Base-by-base conservation (phyloP, 768 basidiomycete genomes). In the Hysterangium stoloniferum region DNA sequence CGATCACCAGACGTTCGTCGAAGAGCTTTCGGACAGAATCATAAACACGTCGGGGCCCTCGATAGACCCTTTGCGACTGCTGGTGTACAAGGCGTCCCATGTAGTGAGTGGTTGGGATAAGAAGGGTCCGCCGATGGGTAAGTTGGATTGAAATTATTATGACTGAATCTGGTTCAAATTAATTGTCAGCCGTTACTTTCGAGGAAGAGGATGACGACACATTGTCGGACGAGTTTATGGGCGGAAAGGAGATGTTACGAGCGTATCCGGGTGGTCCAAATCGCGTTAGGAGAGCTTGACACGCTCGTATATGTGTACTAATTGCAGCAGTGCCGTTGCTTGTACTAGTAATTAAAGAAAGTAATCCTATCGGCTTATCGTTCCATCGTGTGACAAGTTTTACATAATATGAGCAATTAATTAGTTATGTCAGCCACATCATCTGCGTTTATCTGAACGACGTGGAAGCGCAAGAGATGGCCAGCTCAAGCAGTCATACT, bases 91-190 rank as follows among this genome's bases (percentile, higher is more conserved):
- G 17, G 48, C 35, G 19, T n/a, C 35, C 24, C 35, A 49, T 17
- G 48, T 37, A 20, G 19, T 49, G 22, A 4, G 17, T 20, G 40
- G 40, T 27, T 49, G 35, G 35, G 33, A 49, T 22, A 34, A 25
- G 19, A 47, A 28, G 37, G 37, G 48, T 49, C 37, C 48, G 13
- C 48, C 48, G 7, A 49, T 49, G 35, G 48, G 48, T 49, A 40
- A 19, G n/a, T 25, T 49, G 29, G 17, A 24, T 8, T 8, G 25
- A 29, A 25, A 19, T 11, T 37, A 20, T 38, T 40, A 28, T 40
- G 4, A 6, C 17, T 27, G 15, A 1, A 25, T 13, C 32, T 28
- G 22, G 28, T 49, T 38, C 48, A 25, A 11, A 12, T 9, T 47
- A 6, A 20, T 49, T 35, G 13, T 28, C 28, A 49, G 48, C 48